Conservation (phyloP, 805 yeast species). For the Yarrowia keelungensis region DNA sequence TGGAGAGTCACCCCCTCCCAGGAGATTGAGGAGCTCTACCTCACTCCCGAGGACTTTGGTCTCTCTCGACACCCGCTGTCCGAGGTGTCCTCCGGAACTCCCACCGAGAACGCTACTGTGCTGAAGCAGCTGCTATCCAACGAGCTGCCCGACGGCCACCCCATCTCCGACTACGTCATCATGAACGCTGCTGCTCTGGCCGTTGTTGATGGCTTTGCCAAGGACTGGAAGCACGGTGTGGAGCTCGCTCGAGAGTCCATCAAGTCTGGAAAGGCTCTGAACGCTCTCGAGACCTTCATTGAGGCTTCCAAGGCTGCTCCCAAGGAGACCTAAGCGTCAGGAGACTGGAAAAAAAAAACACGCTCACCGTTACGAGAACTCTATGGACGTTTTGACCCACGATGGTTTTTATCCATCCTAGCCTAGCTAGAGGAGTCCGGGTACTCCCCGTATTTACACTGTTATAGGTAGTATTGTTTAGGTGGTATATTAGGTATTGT, state of each 20-base stretch:
- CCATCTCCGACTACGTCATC: conserved; percentile 87
- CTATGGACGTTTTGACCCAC: conserved; percentile 12
- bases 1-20: conserved; percentile 69
- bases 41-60: conserved; percentile 78
- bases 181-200: conserved; percentile 89
- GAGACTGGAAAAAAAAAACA: not conserved
- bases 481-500: not conserved
- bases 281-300: conserved; percentile 65
- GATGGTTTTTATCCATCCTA: conserved; percentile 36
- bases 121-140: conserved; percentile 60
- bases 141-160: conserved; percentile 54
- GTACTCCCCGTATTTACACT: conserved; percentile 29
- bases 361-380: conserved; percentile 3
- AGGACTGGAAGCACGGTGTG: conserved; percentile 80
- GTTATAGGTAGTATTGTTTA: conserved; percentile 32
- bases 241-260: conserved; percentile 73
- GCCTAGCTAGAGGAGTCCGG: conserved; percentile 39
- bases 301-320: conserved; percentile 45
- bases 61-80: conserved; percentile 72
- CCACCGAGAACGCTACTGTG: conserved; percentile 76
- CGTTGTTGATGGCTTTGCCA: conserved; percentile 72
- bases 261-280: conserved; percentile 67
- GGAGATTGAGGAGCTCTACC: conserved; percentile 46
- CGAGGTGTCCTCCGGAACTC: conserved; percentile 82
- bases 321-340: conserved; percentile 15